phyloP scores from a whole-genome alignment of 1,139 yeast genomes.

The Sugiyamaella novakii region DNA sequence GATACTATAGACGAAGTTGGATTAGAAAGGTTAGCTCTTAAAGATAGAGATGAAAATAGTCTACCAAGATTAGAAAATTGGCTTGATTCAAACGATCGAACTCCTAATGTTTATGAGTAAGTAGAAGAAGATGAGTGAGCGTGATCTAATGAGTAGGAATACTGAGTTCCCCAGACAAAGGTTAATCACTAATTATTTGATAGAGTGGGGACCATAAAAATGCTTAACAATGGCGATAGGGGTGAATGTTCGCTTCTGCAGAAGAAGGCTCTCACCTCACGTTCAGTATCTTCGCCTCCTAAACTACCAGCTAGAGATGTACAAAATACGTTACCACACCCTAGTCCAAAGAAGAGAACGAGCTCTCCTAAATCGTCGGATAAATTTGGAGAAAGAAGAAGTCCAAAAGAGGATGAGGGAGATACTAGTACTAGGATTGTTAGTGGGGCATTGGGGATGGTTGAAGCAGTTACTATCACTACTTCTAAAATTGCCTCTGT shows the following conservation, averaged over 20 bases:
- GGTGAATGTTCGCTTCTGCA: no score
- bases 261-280: no score
- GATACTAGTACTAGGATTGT: slow-evolving; percentile 1
- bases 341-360: no score
- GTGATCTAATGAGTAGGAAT: no score
- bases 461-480: slow-evolving; percentile 11
- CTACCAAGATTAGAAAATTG: slow-evolving; percentile 6
- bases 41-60: slow-evolving; percentile 14
- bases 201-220: no score
- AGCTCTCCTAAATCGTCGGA: not conserved
- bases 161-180: no score
- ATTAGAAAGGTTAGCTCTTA: slow-evolving; percentile 2
- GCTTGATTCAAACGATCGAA: not conserved
- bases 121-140: no score
- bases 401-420: not conserved
- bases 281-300: no score
- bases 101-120: slow-evolving; percentile 4
- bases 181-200: no score
- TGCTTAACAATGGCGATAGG: no score
- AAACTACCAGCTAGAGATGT: no score
- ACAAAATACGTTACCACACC: no score
- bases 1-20: not conserved
- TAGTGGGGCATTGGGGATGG: slow-evolving; percentile 5
- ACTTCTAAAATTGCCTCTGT: slow-evolving; percentile 15
- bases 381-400: not conserved